Base-by-base conservation (phyloP, 768 basidiomycete species). In the Mycena amicta region DNA sequence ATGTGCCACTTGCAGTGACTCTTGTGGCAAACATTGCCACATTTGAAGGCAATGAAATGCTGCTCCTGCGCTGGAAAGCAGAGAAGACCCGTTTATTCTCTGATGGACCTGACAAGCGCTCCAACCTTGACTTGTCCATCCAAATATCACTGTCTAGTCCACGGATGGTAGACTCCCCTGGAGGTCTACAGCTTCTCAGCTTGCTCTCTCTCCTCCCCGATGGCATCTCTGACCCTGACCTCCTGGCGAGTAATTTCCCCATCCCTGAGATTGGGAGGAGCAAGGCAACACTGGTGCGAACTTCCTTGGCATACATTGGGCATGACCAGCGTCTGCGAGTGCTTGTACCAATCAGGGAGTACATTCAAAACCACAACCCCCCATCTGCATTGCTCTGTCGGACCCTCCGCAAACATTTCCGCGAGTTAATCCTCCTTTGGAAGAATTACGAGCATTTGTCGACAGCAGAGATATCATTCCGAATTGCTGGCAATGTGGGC, bases 371-470 rank as follows among this genome's bases (percentile, higher is more conserved):
- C 1, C 33, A 52, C n/a, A 27, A 43, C 13, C 28, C 50, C 3
- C 59, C 59, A 4, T 13, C 59, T 1, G 43, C 51, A 26, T 15
- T 41, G 39, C 29, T 60, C 23, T 52, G 54, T 31, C 59, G 59
- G 1, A 53, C 59, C 12, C 25, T 60, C 23, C 50, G 59, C 2
- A 23, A 23, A 27, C 54, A 56, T n/a, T 56, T 60, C 5, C 59
- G 47, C n/a, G 31, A 29, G 3, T 50, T 60, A 39, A 52, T 60
- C 15, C 5, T 25, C 3, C 50, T 60, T 3, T 60, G 59, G 60
- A 54, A 57, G 11, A 52, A 61, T 20, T 61, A 61, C 18, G 55
- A 61, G 37, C 55, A 61, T 45, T n/a, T 57, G 5, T 56, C 60
- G 23, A 50, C 23, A 1, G 28, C 55, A 2, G 55, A 46, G 2